These are phyloP conservation scores for Candida vartiovaarae DNA, from an alignment of 805 yeast species.

Conservation along the genomic window DNA sequence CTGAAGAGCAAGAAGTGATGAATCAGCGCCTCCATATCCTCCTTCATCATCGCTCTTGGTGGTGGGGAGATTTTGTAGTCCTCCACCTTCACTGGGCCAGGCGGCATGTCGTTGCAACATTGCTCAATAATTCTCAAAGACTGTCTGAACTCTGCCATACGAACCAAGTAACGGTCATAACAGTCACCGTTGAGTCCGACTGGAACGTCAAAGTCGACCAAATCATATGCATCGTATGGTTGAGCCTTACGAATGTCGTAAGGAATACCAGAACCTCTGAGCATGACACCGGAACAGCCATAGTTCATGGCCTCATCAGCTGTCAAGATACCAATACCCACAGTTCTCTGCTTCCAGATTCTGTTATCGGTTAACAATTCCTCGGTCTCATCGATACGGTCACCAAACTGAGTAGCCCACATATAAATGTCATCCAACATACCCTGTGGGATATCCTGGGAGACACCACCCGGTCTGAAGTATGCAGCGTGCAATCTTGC, in stretches of 20 bases:
- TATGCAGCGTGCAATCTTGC: conserved; percentile 87
- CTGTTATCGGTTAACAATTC: conserved; percentile 86
- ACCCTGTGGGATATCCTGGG: conserved; percentile 83
- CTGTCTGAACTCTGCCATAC: conserved; percentile 92
- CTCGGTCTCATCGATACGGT: conserved; percentile 84
- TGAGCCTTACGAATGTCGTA: conserved; percentile 79
- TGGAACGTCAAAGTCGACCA: conserved; percentile 79
- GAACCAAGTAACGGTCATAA: conserved; percentile 79
- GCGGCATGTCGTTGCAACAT: conserved; percentile 86
- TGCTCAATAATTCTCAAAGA: conserved; percentile 84
- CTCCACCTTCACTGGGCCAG: conserved; percentile 87
- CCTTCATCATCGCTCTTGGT: conserved; percentile 75
- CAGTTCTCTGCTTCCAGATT: conserved; percentile 85
- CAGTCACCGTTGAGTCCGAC: conserved; percentile 88
- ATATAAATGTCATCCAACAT: conserved; percentile 83
- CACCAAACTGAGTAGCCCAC: conserved; percentile 97
- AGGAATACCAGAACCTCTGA: conserved; percentile 86
- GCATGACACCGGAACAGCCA: conserved; percentile 79
- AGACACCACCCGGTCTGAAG: conserved; percentile 87
- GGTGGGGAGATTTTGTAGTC: conserved; percentile 84
- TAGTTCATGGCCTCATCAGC: conserved; percentile 86
- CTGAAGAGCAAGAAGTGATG: conserved; percentile 85
- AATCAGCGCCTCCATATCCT: conserved; percentile 87
- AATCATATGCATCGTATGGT: conserved; percentile 86
- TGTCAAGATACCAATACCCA: conserved; percentile 70